A percentile compares a stretch with the other conserved stretches of the same genome.
phyloP scores from a whole-genome alignment of 805 yeast species.

The Sugiyamaella floridensis region DNA sequence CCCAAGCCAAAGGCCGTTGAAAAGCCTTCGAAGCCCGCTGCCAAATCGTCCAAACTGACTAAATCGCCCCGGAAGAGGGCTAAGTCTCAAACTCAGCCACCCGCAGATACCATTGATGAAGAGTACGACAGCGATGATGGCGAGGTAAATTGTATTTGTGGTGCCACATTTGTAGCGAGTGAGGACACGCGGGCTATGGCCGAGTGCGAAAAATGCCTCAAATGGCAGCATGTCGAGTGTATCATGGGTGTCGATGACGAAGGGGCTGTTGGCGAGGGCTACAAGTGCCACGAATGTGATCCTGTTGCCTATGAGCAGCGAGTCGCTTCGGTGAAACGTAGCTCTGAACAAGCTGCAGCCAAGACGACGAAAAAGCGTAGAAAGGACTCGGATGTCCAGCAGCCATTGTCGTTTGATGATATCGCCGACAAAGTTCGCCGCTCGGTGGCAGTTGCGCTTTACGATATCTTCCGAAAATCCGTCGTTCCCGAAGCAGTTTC shows the following conservation, averaged over 20 bases:
- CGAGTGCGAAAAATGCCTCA: slow-evolving; percentile 55
- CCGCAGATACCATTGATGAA: slow-evolving; percentile 1
- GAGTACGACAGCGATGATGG: slow-evolving; percentile 18
- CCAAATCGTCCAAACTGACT: neutral
- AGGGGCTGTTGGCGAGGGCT: slow-evolving; percentile 44
- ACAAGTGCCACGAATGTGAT: slow-evolving; percentile 48
- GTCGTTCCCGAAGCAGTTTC: slow-evolving; percentile 31
- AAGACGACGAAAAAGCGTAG: neutral
- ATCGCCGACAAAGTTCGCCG: slow-evolving; percentile 30
- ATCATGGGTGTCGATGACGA: slow-evolving; percentile 41
- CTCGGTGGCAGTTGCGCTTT: slow-evolving; percentile 48
- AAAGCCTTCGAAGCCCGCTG: neutral
- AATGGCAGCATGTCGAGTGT: slow-evolving; percentile 68
- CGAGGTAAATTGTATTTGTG: slow-evolving; percentile 28
- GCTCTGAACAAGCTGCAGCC: neutral
- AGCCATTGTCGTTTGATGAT: slow-evolving; percentile 6
- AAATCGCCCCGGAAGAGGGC: neutral
- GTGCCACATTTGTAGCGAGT: slow-evolving; percentile 23
- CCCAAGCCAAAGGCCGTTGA: neutral
- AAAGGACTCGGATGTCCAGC: neutral
- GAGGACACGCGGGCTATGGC: slow-evolving; percentile 46
- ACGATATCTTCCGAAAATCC: slow-evolving; percentile 36
- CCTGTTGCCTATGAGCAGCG: neutral
- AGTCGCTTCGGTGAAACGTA: neutral
- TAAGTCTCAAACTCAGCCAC: neutral